phyloP scores from a whole-genome alignment of 495 filamentous ascomycete species.

The Daldinia bambusicola region DNA sequence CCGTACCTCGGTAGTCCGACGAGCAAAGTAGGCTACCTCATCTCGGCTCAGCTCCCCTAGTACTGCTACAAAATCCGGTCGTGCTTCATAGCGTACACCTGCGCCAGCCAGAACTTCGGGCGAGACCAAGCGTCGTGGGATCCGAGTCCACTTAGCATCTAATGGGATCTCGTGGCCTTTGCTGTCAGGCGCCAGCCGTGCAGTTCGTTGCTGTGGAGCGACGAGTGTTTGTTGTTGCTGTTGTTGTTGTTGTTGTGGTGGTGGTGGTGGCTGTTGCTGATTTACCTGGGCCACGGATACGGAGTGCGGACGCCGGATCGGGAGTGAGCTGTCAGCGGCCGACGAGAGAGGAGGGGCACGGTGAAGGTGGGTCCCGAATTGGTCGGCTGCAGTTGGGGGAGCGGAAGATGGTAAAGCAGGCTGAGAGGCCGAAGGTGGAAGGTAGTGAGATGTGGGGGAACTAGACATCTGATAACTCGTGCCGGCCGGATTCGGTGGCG shows the following conservation, averaged over 20 bases:
- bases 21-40: slow-evolving; percentile 69
- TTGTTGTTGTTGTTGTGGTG: slow-evolving; percentile 15
- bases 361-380: slow-evolving; percentile 39
- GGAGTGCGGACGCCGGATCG: slow-evolving; percentile 12
- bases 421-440: slow-evolving; percentile 45
- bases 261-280: slow-evolving; percentile 18
- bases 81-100: slow-evolving; percentile 75
- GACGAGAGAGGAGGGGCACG: slow-evolving; percentile 47
- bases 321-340: slow-evolving; percentile 34
- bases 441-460: slow-evolving; percentile 21
- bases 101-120: slow-evolving; percentile 72
- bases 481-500: slow-evolving; percentile 37
- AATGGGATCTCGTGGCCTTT: slow-evolving; percentile 69
- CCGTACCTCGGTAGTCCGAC: slow-evolving; percentile 66
- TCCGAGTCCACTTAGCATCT: slow-evolving; percentile 77
- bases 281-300: slow-evolving; percentile 12
- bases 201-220: slow-evolving; percentile 21
- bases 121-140: slow-evolving; percentile 71
- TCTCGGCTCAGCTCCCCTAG: slow-evolving; percentile 69
- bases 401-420: slow-evolving; percentile 35
- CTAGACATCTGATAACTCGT: slow-evolving; percentile 35
- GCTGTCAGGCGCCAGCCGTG: slow-evolving; percentile 59
- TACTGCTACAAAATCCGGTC: slow-evolving; percentile 72
- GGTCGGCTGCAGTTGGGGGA: slow-evolving; percentile 22
- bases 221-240: slow-evolving; percentile 13